Conservation (phyloP, 2,329 filamentous ascomycete genomes). For the Chrysoporthe puriensis region DNA sequence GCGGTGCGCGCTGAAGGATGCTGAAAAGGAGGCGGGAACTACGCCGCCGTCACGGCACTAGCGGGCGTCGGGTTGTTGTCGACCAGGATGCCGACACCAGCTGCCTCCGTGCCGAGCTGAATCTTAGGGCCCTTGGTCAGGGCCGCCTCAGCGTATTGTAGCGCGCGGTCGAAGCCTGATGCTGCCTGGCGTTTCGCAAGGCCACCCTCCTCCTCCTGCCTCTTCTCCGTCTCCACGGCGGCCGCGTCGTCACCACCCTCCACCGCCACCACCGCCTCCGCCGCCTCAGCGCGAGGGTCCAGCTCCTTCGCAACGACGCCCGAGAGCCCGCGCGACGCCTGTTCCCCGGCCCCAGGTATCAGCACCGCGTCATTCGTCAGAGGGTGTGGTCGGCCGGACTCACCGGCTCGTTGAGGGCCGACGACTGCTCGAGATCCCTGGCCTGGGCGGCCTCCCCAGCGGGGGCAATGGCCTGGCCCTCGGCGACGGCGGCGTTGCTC, state of each 20-base stretch:
- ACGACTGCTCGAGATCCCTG: conserved; percentile 13
- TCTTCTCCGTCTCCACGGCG: conserved; percentile 15
- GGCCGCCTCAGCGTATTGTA: conserved; percentile 45
- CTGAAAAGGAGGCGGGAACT: not conserved
- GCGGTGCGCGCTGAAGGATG: too few species aligned
- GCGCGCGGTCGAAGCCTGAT: conserved; percentile 44
- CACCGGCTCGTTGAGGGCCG: conserved; percentile 26
- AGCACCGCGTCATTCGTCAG: not conserved
- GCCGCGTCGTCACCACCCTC: not conserved
- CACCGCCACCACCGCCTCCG: conserved; percentile 1
- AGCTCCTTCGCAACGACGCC: conserved; percentile 24
- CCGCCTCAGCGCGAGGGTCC: conserved; percentile 19
- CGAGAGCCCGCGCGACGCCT: conserved; percentile 24
- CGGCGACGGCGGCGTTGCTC: conserved; percentile 22
- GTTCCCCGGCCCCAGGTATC: not conserved
- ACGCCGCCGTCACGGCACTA: conserved; percentile 8
- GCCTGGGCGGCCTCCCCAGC: conserved; percentile 4
- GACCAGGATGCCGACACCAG: conserved; percentile 46
- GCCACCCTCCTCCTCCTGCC: conserved; percentile 20
- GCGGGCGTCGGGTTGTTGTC: conserved; percentile 38
- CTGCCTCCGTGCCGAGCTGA: conserved; percentile 45
- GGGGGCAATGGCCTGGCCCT: conserved; percentile 23
- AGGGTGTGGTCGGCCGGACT: conserved; percentile 12
- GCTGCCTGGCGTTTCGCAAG: conserved; percentile 41
- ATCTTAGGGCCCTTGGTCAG: conserved; percentile 44